Evolutionary conservation across 192 early-diverging fungal genomes (phyloP).

Genomic region (Backusella morwellensis): DNA sequence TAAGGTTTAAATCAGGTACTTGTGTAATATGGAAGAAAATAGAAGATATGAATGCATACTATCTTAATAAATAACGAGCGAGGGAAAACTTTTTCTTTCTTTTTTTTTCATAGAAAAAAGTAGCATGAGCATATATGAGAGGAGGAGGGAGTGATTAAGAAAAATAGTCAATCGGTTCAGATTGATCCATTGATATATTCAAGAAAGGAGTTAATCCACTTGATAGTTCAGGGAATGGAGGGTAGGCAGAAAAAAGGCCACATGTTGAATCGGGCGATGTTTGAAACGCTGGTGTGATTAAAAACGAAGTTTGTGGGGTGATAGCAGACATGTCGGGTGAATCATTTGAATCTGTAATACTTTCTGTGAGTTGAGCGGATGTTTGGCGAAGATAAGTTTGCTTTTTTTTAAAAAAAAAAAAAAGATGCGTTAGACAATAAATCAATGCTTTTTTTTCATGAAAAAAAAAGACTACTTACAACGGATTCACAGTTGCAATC

Average conservation of each 20-base stretch:
- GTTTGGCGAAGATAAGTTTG: slow-evolving; percentile 13
- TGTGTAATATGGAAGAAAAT: slow-evolving; percentile 2
- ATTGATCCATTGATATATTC: not conserved
- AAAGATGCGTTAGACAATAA: not conserved
- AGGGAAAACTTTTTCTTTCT: not conserved
- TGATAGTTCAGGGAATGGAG: not conserved
- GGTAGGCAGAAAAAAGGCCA: not conserved
- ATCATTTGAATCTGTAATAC: not conserved
- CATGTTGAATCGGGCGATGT: not conserved
- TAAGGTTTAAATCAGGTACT: slow-evolving; percentile 4
- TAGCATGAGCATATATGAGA: not conserved
- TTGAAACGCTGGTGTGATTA: not conserved
- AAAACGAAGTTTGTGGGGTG: not conserved
- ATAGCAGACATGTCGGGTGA: not conserved
- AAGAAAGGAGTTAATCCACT: slow-evolving; percentile 15
- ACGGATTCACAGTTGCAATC: slow-evolving; percentile 28
- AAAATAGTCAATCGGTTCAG: slow-evolving; percentile 3
- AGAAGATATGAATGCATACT: not conserved
- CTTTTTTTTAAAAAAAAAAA: not conserved
- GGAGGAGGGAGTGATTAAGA: not conserved
- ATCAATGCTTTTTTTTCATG: not conserved
- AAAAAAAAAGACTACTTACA: not conserved
- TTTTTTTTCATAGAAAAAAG: not conserved
- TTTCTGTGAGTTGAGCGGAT: slow-evolving; percentile 5
- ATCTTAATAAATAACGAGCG: not conserved